Evolutionary conservation across 192 early-diverging fungal genomes (phyloP).

Genomic region (Funneliformis geosporum): DNA sequence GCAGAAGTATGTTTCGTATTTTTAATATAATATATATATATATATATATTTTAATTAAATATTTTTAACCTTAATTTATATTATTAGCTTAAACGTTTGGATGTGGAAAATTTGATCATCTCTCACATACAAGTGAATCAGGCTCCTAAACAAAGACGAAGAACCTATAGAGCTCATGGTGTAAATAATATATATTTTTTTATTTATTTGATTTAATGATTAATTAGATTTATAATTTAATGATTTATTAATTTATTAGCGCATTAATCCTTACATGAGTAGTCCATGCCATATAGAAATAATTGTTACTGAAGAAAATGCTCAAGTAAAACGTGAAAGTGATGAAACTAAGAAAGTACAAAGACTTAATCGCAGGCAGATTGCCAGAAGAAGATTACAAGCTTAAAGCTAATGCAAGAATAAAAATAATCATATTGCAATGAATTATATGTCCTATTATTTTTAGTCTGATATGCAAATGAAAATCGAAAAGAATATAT

Average conservation of each 20-base stretch:
- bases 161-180: conserved; percentile 98
- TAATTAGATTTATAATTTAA: neutral
- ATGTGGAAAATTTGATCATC: conserved; percentile 84
- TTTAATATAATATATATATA: neutral
- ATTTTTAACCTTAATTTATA: neutral
- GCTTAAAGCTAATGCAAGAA: neutral
- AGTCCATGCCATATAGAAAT: conserved; percentile 97
- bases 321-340: conserved; percentile 76
- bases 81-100: conserved; percentile 82
- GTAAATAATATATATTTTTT: neutral
- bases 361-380: conserved; percentile 57
- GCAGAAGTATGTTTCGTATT: conserved; percentile 68
- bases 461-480: too few species aligned
- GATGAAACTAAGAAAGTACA: conserved; percentile 53
- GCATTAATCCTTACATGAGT: conserved; percentile 83
- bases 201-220: neutral
- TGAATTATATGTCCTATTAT: neutral
- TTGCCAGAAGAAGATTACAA: conserved; percentile 43
- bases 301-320: conserved; percentile 86
- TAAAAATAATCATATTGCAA: neutral
- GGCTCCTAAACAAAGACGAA: conserved; percentile 94
- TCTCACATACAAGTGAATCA: conserved; percentile 98
- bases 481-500: too few species aligned
- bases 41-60: neutral
- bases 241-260: neutral